Evolutionary conservation across 805 yeast genomes (phyloP), one percentile per base, ranked within the genome.

Genomic region (Metschnikowia reukaufii): DNA sequence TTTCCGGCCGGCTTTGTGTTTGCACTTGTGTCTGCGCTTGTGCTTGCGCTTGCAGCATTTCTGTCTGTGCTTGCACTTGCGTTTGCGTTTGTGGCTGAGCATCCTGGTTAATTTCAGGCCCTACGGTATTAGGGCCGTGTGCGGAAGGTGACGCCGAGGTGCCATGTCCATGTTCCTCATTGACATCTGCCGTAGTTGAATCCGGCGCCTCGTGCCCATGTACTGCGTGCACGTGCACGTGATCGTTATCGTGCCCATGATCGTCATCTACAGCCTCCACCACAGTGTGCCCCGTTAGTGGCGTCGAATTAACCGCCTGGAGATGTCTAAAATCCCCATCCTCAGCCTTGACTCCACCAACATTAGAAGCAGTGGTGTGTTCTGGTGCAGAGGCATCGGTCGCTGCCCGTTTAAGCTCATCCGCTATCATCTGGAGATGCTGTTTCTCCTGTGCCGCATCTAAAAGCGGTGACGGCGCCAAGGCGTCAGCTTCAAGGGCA

Each of bases 341-440:
- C 37, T 40, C 44, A 20, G 12, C 18, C 23, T 40, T 34, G 29
- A 29, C 16, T 35, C 17, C 34, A 15, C 12, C 29, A 25, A 3
- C 29, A 9, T 25, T 13, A 25, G n/a, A n/a, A n/a, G n/a, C n/a
- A n/a, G n/a, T n/a, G n/a, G n/a, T n/a, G n/a, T n/a, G 5, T 25
- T 25, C 29, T 4, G 8, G 29, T 4, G 12, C 29, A 9, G 29
- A 3, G 29, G 8, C 12, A 4, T 25, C 48, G 16, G 61, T 58
- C 2, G 72, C 65, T 6, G 72, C 72, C 13, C 62, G 57, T 39
- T 65, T 66, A 36, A 68, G 58, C 45, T 66, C 63, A 37, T 54
- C 57, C 2, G 70, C 72, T 15, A 68, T 66, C 61, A 64, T 55
- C 36, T 61, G 63, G 17, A 68, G 53, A 36, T 61, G 58, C 36